Conservation (phyloP, 805 yeast genomes). For the Wickerhamomyces queroliae region DNA sequence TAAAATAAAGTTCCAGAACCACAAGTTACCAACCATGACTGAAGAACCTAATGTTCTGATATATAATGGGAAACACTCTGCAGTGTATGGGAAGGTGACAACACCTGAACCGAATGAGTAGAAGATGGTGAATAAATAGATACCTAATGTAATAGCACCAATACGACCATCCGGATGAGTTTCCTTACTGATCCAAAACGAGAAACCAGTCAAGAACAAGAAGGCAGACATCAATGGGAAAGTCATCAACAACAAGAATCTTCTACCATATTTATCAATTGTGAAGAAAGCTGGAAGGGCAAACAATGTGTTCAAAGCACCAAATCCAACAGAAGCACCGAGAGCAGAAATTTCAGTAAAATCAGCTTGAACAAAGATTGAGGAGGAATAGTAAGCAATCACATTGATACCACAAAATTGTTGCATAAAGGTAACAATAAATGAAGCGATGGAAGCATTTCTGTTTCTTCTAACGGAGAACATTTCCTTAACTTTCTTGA, state of each 20-base stretch:
- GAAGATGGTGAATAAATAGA: constrained; percentile 64
- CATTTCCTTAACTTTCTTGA: constrained; percentile 47
- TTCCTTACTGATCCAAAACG: constrained; percentile 59
- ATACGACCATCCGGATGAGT: constrained; percentile 41
- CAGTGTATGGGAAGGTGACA: constrained; percentile 84
- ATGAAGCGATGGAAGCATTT: constrained; percentile 75
- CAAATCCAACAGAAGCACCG: constrained; percentile 83
- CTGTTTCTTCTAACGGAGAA: constrained; percentile 74
- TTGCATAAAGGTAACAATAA: constrained; percentile 84
- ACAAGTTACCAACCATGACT: constrained; percentile 66
- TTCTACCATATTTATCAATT: constrained; percentile 73
- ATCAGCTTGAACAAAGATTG: constrained; percentile 66
- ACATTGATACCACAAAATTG: constrained; percentile 90
- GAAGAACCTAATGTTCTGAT: constrained; percentile 80
- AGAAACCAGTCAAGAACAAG: constrained; percentile 58
- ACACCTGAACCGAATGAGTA: constrained; percentile 88
- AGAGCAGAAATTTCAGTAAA: constrained; percentile 57
- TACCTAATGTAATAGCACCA: constrained; percentile 67
- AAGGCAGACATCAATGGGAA: constrained; percentile 63
- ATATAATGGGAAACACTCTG: constrained; percentile 77
- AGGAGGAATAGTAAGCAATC: constrained; percentile 78
- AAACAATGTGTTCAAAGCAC: constrained; percentile 72
- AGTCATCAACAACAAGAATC: constrained; percentile 49
- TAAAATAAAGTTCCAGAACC: constrained; percentile 67
- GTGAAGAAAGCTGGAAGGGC: constrained; percentile 80